phyloP scores from a whole-genome alignment of 306 rosid species.

The Alnus glutinosa region DNA sequence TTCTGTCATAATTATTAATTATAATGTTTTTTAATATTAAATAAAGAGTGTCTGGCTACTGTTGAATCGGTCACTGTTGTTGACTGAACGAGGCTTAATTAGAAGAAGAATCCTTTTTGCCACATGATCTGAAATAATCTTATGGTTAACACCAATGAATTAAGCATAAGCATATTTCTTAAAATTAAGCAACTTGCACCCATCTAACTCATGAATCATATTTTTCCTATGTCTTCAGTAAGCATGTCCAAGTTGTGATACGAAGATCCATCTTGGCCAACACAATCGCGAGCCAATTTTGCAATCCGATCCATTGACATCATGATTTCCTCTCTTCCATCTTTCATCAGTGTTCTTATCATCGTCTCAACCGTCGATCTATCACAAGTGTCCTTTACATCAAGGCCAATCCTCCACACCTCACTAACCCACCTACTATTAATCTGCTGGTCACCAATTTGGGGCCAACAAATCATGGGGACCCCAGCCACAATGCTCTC shows the following conservation, averaged over 20 bases:
- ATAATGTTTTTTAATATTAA: too few relatives aligned
- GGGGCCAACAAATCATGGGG: slow-evolving; percentile 35
- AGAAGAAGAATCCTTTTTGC: too few relatives aligned
- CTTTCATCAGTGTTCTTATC: slow-evolving; percentile 30
- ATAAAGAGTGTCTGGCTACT: too few relatives aligned
- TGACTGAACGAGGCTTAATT: too few relatives aligned
- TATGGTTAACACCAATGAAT: too few relatives aligned
- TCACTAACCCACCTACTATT: slow-evolving; percentile 28
- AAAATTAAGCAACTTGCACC: too few relatives aligned
- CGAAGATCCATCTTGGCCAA: slow-evolving; percentile 32
- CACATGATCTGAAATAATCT: too few relatives aligned
- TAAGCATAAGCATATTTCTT: too few relatives aligned
- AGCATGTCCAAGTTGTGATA: slow-evolving; percentile 21
- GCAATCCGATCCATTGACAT: slow-evolving; percentile 17
- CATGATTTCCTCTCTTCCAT: slow-evolving; percentile 22
- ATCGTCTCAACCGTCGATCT: slow-evolving; percentile 15
- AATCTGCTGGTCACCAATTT: slow-evolving; percentile 20
- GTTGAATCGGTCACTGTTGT: too few relatives aligned
- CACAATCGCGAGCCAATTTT: slow-evolving; percentile 14
- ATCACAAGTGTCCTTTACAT: slow-evolving; percentile 38
- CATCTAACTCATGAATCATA: too few relatives aligned
- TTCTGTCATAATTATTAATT: too few relatives aligned
- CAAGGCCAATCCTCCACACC: slow-evolving; percentile 36
- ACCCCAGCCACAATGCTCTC: background rate
- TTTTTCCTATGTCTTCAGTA: slow-evolving; percentile 17